Conservation (phyloP, 2,329 filamentous ascomycete species). For the Penicillium expansum region DNA sequence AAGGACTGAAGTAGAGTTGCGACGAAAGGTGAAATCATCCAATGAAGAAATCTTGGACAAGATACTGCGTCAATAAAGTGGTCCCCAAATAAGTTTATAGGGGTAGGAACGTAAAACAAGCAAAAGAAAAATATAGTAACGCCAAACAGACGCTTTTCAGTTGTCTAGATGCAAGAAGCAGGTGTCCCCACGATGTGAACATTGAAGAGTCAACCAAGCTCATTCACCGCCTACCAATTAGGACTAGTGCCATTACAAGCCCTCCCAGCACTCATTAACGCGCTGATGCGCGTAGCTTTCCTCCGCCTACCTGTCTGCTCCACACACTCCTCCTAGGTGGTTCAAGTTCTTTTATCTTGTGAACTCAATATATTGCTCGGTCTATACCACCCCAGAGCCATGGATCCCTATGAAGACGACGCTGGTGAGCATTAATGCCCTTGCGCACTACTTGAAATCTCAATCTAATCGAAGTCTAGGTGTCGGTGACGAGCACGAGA, state of each 20-base stretch:
- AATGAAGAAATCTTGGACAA: slow-evolving; percentile 2
- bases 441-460: slow-evolving; percentile 15
- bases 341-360: background rate
- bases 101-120: background rate
- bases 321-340: background rate
- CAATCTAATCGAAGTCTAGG: slow-evolving; percentile 22
- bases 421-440: slow-evolving; percentile 13
- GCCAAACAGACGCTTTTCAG: slow-evolving; percentile 4
- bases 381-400: slow-evolving; percentile 12
- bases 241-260: slow-evolving; percentile 25
- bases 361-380: background rate
- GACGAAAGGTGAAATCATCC: slow-evolving; percentile 10
- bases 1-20: slow-evolving; percentile 8
- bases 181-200: slow-evolving; percentile 6
- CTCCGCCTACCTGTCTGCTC: background rate
- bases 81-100: background rate
- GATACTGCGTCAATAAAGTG: background rate
- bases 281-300: slow-evolving; percentile 30
- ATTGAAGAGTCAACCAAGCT: slow-evolving; percentile 16
- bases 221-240: slow-evolving; percentile 23
- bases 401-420: slow-evolving; percentile 41
- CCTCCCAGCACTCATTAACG: slow-evolving; percentile 34
- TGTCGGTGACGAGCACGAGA: slow-evolving; percentile 38
- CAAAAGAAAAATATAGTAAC: background rate
- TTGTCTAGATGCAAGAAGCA: slow-evolving; percentile 10